phyloP scores from a whole-genome alignment of 345 rosid species.

The Gossypium sturtianum region DNA sequence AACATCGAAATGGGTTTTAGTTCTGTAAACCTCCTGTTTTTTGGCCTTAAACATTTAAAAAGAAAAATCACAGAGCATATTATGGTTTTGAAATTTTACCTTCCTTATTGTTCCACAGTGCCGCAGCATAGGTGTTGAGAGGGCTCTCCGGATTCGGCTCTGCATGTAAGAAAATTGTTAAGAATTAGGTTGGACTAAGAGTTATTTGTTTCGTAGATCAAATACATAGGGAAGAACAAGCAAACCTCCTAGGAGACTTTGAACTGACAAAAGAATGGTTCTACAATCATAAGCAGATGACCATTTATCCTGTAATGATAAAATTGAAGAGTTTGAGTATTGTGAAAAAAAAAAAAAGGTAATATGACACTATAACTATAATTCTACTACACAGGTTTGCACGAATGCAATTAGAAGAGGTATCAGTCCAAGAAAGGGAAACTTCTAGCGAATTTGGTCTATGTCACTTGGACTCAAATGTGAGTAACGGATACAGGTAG shows the following conservation, averaged over 20 bases:
- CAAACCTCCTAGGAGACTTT: slow-evolving; percentile 61
- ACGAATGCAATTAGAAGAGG: neutral
- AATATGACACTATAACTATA: no score
- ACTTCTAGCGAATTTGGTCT: neutral
- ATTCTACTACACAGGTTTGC: neutral
- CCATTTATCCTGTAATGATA: slow-evolving; percentile 54
- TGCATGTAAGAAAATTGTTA: slow-evolving; percentile 22
- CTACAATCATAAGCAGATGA: slow-evolving; percentile 70
- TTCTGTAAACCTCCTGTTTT: neutral
- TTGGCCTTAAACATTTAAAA: neutral
- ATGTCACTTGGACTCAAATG: neutral
- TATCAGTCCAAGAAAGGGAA: neutral
- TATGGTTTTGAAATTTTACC: slow-evolving; percentile 19
- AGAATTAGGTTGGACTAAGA: neutral
- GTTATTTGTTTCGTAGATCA: neutral
- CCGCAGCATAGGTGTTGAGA: slow-evolving; percentile 57
- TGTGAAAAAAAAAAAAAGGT: slow-evolving; percentile 2
- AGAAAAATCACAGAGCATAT: neutral
- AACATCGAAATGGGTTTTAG: neutral
- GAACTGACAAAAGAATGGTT: slow-evolving; percentile 57
- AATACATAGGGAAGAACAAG: neutral
- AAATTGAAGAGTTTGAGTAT: neutral
- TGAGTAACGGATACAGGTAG: no score
- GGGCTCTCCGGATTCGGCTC: slow-evolving; percentile 63
- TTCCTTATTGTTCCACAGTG: slow-evolving; percentile 45